phyloP scores from a whole-genome alignment of 495 filamentous ascomycete genomes.

The Cladorrhinum samala region DNA sequence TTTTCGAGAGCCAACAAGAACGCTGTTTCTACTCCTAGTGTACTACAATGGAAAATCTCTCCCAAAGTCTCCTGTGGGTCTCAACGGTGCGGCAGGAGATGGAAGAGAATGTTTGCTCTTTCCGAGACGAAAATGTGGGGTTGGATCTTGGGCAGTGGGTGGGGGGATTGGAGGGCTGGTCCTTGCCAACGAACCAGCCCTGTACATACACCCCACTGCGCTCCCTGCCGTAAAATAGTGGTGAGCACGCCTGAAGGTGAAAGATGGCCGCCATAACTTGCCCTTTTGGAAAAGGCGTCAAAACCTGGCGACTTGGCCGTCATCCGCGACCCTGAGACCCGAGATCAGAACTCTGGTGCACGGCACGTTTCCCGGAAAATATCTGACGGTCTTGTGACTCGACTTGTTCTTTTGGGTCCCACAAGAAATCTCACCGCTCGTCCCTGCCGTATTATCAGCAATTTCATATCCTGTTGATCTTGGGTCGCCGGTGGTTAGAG shows the following conservation, averaged over 20 bases:
- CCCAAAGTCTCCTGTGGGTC: too few relatives aligned
- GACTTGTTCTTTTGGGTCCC: slow-evolving; percentile 13
- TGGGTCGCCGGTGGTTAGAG: neutral
- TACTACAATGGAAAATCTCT: too few relatives aligned
- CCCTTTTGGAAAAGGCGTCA: slow-evolving; percentile 10
- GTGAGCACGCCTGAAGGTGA: too few relatives aligned
- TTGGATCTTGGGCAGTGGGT: neutral
- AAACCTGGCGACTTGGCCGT: neutral
- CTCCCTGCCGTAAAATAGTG: too few relatives aligned
- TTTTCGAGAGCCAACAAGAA: neutral
- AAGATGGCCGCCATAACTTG: slow-evolving; percentile 1
- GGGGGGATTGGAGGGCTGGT: neutral
- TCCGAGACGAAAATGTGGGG: neutral
- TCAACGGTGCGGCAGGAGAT: neutral
- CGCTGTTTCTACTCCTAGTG: too few relatives aligned
- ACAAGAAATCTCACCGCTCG: slow-evolving; percentile 16
- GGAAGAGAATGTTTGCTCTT: neutral
- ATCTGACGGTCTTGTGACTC: slow-evolving; percentile 18
- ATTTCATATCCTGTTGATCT: too few relatives aligned
- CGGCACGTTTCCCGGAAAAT: slow-evolving; percentile 10
- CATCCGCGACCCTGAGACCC: slow-evolving; percentile 8
- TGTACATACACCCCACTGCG: too few relatives aligned
- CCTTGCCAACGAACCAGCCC: neutral
- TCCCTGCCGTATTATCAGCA: slow-evolving; percentile 3
- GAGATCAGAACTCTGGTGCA: slow-evolving; percentile 6